Base-by-base conservation (phyloP, 805 yeast species). In the Zygosaccharomyces gambellarensis region DNA sequence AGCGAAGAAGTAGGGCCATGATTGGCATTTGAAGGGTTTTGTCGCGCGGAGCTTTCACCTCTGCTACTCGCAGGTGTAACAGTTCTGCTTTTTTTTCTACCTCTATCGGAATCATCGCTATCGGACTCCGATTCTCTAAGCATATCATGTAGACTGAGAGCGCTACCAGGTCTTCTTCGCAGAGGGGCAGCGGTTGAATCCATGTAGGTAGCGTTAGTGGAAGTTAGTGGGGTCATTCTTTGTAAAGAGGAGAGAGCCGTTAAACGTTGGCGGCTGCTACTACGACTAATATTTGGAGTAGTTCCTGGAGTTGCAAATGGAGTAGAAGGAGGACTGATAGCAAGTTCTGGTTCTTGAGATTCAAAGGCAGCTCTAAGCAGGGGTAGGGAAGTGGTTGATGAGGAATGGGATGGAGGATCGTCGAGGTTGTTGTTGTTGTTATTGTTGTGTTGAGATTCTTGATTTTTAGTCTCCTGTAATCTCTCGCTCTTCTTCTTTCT, bases 151-250 rank as follows among this genome's bases (percentile, higher is more conserved):
- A 63, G 45, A 32, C 57, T 55, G 36, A 63, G 46, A 1, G 57
- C 64, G 10, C 68, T 62, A 9, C 51, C 57, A 11, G 63, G 62
- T 12, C 45, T 31, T 42, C 45, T 42, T 42, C 36, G 32, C 45
- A 34, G 45, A 23, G 34, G 45, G 9, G 22, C 45, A 9, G 45
- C 21, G 9, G 21, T 39, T 10, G 45, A 34, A 11, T 29, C 32
- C 19, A 31, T 22, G 36, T 31, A 34, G 11, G 25, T 34, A 30
- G 32, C 36, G 12, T 22, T 50, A 14, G 49, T 32, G 48, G 52
- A 58, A 48, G 73, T 63, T 25, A 80, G 60, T 6, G 85, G 86
- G 0, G 85, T 82, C 83, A 82, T 79, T 60, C 82, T 72, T 60
- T 82, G 86, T 47, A 83, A 63, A 3, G 85, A 75, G 0, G 79